Evolutionary conservation across 2,329 filamentous ascomycete genomes (phyloP).

Genomic region (Macrophomina tecta): DNA sequence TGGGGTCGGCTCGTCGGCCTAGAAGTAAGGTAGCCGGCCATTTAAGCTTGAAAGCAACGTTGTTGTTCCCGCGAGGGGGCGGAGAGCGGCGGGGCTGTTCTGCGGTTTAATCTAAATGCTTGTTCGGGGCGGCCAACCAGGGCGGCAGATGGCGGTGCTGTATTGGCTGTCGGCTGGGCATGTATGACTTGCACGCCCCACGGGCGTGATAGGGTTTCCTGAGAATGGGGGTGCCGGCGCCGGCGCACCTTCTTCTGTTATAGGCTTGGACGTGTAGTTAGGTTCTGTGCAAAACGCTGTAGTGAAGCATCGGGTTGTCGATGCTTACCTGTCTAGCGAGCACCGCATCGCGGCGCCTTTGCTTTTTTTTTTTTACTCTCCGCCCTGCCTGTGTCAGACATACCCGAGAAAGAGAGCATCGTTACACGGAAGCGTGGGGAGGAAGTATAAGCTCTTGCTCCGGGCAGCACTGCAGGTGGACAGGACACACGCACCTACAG

Average conservation of each 20-base stretch:
- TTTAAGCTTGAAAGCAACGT: constrained; percentile 7
- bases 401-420: not conserved
- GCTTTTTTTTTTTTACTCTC: not conserved
- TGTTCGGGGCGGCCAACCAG: not conserved
- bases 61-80: not conserved
- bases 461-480: not conserved
- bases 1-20: not conserved
- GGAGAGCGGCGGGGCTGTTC: not conserved
- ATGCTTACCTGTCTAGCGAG: too few relatives aligned
- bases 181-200: too few relatives aligned
- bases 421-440: not conserved
- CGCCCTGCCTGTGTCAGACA: not conserved
- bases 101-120: not conserved
- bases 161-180: too few relatives aligned
- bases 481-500: not conserved
- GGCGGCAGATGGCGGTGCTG: not conserved
- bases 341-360: not conserved
- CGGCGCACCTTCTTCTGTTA: not conserved
- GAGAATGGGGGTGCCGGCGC: not conserved
- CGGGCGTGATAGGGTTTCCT: too few relatives aligned
- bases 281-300: too few relatives aligned
- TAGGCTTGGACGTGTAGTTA: too few relatives aligned
- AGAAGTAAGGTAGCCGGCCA: too few relatives aligned
- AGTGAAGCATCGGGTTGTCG: too few relatives aligned
- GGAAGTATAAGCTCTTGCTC: not conserved